Evolutionary conservation across 2,329 filamentous ascomycete genomes (phyloP).

Genomic region (Pseudopithomyces maydicus): DNA sequence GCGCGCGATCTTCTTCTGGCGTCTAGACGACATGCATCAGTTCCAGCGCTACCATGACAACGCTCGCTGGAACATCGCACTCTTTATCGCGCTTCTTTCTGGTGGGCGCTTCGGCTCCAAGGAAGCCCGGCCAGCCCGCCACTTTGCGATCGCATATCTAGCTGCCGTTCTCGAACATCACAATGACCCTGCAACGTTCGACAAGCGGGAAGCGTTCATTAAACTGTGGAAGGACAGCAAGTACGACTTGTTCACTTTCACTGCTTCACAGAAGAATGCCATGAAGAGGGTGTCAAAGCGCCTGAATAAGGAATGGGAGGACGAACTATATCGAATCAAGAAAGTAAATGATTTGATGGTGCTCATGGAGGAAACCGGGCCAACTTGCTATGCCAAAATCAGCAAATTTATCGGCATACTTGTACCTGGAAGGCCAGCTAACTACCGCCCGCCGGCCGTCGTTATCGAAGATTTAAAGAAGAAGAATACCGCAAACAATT

Average conservation of each 20-base stretch:
- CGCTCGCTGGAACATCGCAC: conserved; percentile 26
- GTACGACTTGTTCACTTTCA: conserved; percentile 18
- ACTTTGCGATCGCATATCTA: conserved; percentile 25
- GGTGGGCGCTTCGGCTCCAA: neutral
- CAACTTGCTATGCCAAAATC: conserved; percentile 13
- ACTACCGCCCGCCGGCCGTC: neutral
- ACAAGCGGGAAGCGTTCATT: conserved; percentile 21
- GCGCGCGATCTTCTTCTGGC: conserved; percentile 30
- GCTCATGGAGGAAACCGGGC: neutral
- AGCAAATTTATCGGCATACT: conserved; percentile 22
- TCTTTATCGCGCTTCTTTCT: conserved; percentile 24
- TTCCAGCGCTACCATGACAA: conserved; percentile 30
- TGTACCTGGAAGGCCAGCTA: conserved; percentile 4
- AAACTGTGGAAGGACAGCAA: conserved; percentile 14
- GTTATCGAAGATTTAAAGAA: neutral
- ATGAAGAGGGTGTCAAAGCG: conserved; percentile 19
- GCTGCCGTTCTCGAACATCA: conserved; percentile 27
- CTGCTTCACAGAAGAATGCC: conserved; percentile 17
- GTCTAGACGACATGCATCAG: conserved; percentile 21
- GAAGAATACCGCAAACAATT: neutral
- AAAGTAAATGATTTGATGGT: conserved; percentile 1
- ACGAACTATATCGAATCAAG: conserved; percentile 4
- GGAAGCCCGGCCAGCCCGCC: neutral
- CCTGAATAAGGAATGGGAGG: conserved; percentile 16
- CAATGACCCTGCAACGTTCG: conserved; percentile 16